Evolutionary conservation across 345 rosid species (phyloP), one percentile per base, ranked within the genome.

Genomic region (Sonneratia alba): DNA sequence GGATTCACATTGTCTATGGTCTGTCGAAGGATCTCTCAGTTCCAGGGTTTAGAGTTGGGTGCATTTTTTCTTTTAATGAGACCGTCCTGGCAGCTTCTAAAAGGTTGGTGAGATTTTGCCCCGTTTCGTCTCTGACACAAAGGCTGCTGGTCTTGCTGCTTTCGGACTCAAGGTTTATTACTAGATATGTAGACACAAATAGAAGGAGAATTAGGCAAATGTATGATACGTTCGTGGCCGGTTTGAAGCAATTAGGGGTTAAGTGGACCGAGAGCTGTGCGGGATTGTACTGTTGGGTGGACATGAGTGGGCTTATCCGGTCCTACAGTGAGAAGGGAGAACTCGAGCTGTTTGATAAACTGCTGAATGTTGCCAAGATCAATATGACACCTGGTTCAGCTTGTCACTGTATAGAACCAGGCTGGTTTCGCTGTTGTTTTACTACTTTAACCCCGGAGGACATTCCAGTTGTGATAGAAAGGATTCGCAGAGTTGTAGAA

Each of bases 361-460:
- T 95, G 15, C 71, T 91, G 78, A 89, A 81, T 73, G 77, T 85
- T 75, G 90, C 88, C 68, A 91, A 91, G 84, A 84, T 91, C 79
- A 95, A 90, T 67, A 84, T 81, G 64, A 95, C 97, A 76, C 97
- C 99, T 15, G 96, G 97, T 9, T 85, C 92, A 42, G 93, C 96
- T 7, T 91, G 99, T 78, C 96, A 90, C 78, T 89, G 96, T 83
- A 90, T 87, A 74, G 93, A 95, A 79, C 93, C 92, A 0, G 99
- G 99, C 71, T 95, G 99, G 97, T 95, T 95, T 72, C 78, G 97
- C 36, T 94, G 95, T 74, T 88, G 96, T 84, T 94, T 90, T 80
- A 80, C 97, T 3, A 75, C 88, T 64, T 79, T 91, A 75, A 77
- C 84, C 15, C 74, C 73, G 76, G 90, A 85, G 74, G 92, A 91